Evolutionary conservation across 2,329 filamentous ascomycete species (phyloP).

Genomic region (Neopestalotiopsis clavispora): DNA sequence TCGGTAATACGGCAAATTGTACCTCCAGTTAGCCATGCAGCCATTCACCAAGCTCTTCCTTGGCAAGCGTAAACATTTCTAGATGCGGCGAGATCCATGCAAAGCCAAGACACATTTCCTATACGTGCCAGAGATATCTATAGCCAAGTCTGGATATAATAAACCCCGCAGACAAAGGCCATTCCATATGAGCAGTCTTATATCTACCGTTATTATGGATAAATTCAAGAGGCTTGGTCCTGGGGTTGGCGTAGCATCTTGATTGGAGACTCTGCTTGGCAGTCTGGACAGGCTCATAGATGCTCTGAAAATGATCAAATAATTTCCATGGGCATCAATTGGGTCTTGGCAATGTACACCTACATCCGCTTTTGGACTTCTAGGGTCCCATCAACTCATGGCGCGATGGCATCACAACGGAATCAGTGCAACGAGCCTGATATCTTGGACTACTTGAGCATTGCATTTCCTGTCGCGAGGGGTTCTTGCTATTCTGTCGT

Average conservation of each 20-base stretch:
- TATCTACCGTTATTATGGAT: background rate
- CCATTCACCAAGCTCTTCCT: background rate
- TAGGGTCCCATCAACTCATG: background rate
- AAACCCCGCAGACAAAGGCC: background rate
- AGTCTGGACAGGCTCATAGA: background rate
- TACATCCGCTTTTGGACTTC: background rate
- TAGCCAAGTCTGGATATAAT: background rate
- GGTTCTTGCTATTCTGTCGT: background rate
- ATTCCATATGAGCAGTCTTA: background rate
- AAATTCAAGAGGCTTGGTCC: background rate
- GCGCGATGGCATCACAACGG: background rate
- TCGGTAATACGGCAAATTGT: background rate
- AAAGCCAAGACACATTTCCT: background rate
- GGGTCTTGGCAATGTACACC: background rate
- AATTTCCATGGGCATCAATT: background rate
- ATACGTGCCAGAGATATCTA: background rate
- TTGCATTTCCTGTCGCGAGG: background rate
- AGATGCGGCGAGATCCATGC: background rate
- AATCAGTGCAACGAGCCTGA: background rate
- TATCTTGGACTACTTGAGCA: background rate
- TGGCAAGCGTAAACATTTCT: background rate
- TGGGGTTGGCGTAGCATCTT: background rate
- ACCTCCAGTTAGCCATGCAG: background rate
- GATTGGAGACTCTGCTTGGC: background rate
- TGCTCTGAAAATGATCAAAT: background rate